A percentile compares a stretch with the other conserved stretches of the same genome.
Conservation (phyloP, 352 stramenopile genomes). For the Phytophthora rubi region DNA sequence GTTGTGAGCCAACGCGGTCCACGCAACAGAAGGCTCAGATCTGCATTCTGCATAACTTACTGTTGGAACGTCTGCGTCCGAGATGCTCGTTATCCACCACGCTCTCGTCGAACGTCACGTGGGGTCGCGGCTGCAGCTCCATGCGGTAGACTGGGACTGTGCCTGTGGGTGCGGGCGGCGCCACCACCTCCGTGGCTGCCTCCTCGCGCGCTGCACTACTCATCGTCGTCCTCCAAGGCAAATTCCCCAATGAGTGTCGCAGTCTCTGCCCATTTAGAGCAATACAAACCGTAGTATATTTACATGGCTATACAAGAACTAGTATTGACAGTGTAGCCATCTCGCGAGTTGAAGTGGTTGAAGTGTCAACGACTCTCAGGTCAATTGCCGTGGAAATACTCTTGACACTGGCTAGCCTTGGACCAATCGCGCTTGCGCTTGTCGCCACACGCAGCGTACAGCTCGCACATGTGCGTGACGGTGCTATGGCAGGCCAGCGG, state of each 20-base stretch:
- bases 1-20: not conserved
- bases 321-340: constrained; percentile 18
- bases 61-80: constrained; percentile 91
- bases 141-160: constrained; percentile 62
- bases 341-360: constrained; percentile 20
- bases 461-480: constrained; percentile 84
- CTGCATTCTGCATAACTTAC: constrained; percentile 35
- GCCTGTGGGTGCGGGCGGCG: constrained; percentile 19
- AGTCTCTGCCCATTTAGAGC: not conserved
- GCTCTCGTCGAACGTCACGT: constrained; percentile 88
- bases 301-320: not conserved
- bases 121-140: constrained; percentile 78
- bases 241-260: not conserved
- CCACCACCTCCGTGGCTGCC: constrained; percentile 38
- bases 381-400: constrained; percentile 58
- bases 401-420: constrained; percentile 64
- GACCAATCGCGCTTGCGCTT: constrained; percentile 84
- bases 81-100: constrained; percentile 94
- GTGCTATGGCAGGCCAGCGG: constrained; percentile 86
- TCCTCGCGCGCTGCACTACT: constrained; percentile 43
- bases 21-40: not conserved
- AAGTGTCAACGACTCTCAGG: not conserved
- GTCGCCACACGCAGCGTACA: constrained; percentile 84
- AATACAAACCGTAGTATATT: constrained; percentile 19
- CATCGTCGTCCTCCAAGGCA: not conserved